Conservation (phyloP, 345 rosid species). For the Microthlaspi erraticum region DNA sequence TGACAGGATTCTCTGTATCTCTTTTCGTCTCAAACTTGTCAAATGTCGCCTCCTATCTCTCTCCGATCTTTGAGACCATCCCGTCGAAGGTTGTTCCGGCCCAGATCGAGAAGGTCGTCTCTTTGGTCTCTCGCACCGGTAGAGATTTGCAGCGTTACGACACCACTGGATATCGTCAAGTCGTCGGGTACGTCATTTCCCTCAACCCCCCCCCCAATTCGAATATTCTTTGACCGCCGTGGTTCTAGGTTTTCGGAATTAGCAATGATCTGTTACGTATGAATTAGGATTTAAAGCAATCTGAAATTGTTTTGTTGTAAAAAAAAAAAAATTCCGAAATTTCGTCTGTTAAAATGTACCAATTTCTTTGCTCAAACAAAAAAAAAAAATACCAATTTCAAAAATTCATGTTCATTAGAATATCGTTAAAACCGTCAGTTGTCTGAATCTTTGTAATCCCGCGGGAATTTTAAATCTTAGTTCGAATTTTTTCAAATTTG, state of each 20-base stretch:
- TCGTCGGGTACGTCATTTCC: conserved; percentile 62
- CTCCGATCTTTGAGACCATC: conserved; percentile 51
- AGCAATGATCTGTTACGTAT: neutral
- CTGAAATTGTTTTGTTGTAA: neutral
- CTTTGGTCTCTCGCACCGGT: conserved; percentile 67
- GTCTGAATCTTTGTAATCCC: neutral
- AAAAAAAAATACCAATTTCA: neutral
- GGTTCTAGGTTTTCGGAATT: neutral
- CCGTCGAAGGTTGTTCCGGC: conserved; percentile 48
- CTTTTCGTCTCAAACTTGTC: conserved; percentile 49
- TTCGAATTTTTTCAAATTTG: neutral
- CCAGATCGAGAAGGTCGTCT: conserved; percentile 55
- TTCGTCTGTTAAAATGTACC: neutral
- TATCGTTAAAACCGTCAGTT: neutral
- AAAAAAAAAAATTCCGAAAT: neutral
- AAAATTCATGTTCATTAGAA: neutral
- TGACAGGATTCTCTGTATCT: conserved; percentile 51
- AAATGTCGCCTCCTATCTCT: conserved; percentile 48
- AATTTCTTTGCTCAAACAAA: too few species aligned
- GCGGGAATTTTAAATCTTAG: conserved; percentile 7
- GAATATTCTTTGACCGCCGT: neutral
- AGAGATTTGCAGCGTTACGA: conserved; percentile 73
- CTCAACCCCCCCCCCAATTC: neutral
- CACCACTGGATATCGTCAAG: conserved; percentile 59
- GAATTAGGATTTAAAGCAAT: neutral